phyloP scores from a whole-genome alignment of 768 basidiomycete genomes.

The Arthromyces matolae region DNA sequence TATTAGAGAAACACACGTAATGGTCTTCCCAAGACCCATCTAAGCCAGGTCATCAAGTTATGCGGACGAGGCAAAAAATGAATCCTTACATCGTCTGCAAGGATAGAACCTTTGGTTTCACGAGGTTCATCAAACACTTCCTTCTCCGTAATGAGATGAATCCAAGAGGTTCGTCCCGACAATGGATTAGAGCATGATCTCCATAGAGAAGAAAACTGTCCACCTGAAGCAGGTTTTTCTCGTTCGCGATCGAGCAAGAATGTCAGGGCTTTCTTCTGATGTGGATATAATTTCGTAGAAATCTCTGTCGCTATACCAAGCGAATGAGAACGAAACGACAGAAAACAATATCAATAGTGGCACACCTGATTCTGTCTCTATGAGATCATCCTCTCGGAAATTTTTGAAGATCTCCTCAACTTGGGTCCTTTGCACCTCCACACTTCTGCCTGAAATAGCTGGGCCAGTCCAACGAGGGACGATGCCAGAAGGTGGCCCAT shows the following conservation, averaged over 20 bases:
- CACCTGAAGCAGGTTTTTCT: constrained; percentile 54
- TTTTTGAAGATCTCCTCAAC: constrained; percentile 93
- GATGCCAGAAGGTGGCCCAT: constrained; percentile 28
- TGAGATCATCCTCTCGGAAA: constrained; percentile 78
- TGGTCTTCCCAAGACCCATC: constrained; percentile 99
- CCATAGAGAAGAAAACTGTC: constrained; percentile 71
- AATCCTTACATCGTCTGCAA: constrained; percentile 89
- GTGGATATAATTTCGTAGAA: constrained; percentile 87
- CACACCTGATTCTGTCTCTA: constrained; percentile 83
- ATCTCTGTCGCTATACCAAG: constrained; percentile 59
- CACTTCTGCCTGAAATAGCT: constrained; percentile 62
- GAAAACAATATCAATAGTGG: not conserved
- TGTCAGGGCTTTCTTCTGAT: constrained; percentile 96
- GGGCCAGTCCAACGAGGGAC: constrained; percentile 56
- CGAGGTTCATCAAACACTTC: constrained; percentile 64
- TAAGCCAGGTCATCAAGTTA: constrained; percentile 25
- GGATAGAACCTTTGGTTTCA: constrained; percentile 82
- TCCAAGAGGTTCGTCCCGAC: constrained; percentile 54
- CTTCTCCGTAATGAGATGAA: constrained; percentile 80
- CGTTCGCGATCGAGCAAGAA: constrained; percentile 89
- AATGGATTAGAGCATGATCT: constrained; percentile 50
- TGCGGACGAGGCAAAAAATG: constrained; percentile 11
- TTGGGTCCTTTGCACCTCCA: constrained; percentile 89
- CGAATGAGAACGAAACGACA: not conserved
- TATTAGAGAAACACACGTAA: constrained; percentile 91